Percentiles rank a stretch among this genome's conserved stretches.
Evolutionary conservation across 2,329 filamentous ascomycete genomes (phyloP).

Genomic region (Colletotrichum melonis): DNA sequence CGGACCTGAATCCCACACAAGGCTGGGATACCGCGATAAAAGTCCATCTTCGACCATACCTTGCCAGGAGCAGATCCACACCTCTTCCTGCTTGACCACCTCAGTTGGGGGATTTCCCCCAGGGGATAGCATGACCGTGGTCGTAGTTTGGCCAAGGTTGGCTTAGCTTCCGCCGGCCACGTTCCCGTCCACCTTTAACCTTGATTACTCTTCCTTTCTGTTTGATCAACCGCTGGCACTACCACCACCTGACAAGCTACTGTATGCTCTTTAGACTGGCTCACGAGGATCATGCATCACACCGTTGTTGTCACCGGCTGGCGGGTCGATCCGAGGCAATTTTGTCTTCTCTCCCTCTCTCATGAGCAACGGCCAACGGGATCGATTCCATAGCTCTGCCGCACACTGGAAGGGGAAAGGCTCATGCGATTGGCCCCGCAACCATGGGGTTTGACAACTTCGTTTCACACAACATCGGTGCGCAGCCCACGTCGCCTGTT

Average conservation of each 20-base stretch:
- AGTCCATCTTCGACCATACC: neutral
- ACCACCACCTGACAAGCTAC: no score
- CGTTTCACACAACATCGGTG: slow-evolving; percentile 22
- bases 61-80: neutral
- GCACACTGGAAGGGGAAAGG: neutral
- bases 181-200: neutral
- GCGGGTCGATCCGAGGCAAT: neutral
- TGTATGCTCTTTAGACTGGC: no score
- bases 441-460: neutral
- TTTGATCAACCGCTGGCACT: neutral
- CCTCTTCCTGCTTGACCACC: neutral
- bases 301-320: neutral
- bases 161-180: neutral
- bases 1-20: neutral
- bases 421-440: slow-evolving; percentile 19
- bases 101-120: neutral
- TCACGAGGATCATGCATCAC: neutral
- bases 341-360: neutral
- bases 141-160: neutral
- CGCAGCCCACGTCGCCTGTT: slow-evolving; percentile 5
- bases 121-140: neutral
- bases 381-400: neutral
- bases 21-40: neutral
- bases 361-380: neutral
- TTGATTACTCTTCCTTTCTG: neutral